These are phyloP conservation scores for Seiridium cupressi DNA, from an alignment of 2,329 filamentous ascomycete genomes.

Conservation along the genomic window DNA sequence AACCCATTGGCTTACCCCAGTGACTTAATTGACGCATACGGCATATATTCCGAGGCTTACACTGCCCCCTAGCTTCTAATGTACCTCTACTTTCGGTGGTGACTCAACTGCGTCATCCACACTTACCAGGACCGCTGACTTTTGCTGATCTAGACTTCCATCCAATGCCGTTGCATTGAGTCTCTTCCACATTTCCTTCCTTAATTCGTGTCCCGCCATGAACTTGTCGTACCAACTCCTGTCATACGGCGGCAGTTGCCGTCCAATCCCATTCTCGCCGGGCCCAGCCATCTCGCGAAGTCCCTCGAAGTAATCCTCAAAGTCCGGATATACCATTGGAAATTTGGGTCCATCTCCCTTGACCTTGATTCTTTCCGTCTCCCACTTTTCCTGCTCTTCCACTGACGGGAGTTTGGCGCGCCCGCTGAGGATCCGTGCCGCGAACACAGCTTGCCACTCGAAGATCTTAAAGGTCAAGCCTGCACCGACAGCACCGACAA, in stretches of 20 bases:
- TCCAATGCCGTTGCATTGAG: slow-evolving; percentile 38
- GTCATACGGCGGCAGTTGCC: slow-evolving; percentile 42
- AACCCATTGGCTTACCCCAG: neutral
- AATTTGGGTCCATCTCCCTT: slow-evolving; percentile 59
- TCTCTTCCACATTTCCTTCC: slow-evolving; percentile 57
- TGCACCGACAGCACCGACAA: slow-evolving; percentile 55
- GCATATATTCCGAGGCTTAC: neutral
- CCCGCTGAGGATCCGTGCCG: slow-evolving; percentile 56
- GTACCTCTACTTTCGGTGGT: neutral
- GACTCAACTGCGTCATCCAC: neutral
- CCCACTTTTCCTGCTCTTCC: slow-evolving; percentile 54
- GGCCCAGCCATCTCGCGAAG: slow-evolving; percentile 49
- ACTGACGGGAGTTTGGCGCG: slow-evolving; percentile 47
- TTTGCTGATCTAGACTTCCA: neutral
- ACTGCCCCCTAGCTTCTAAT: neutral
- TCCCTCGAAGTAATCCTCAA: slow-evolving; percentile 63
- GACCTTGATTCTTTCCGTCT: slow-evolving; percentile 48
- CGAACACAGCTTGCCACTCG: slow-evolving; percentile 66
- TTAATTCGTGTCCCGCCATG: slow-evolving; percentile 50
- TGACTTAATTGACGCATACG: neutral
- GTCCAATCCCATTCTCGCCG: slow-evolving; percentile 38
- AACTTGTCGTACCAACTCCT: slow-evolving; percentile 48
- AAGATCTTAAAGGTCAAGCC: slow-evolving; percentile 67
- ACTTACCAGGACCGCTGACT: neutral
- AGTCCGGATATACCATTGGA: slow-evolving; percentile 57